Percentiles rank a stretch among this genome's conserved stretches.
Evolutionary conservation across 164 flowering plant genomes (phyloP).

Genomic region (Sextonia rubra): DNA sequence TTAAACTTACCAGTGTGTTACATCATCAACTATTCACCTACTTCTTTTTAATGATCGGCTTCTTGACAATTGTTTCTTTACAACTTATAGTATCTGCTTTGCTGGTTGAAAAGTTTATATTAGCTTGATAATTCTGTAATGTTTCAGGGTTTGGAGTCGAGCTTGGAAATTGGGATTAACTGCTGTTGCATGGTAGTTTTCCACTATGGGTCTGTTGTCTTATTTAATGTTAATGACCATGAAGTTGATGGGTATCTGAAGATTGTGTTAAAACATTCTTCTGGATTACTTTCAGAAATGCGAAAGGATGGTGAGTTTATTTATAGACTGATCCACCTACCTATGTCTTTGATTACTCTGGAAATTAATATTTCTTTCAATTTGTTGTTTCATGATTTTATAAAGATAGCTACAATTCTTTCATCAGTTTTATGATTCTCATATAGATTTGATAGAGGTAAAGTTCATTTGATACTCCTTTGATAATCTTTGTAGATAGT

Average conservation of each 20-base stretch:
- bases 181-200: conserved; percentile 88
- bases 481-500: not conserved
- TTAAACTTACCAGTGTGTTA: too few species aligned
- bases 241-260: conserved; percentile 77
- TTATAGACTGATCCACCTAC: not conserved
- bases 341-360: not conserved
- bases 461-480: too few species aligned
- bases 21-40: too few species aligned
- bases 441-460: too few species aligned
- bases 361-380: not conserved
- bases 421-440: not conserved
- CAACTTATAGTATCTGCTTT: too few species aligned
- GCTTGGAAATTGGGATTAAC: conserved; percentile 52
- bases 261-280: conserved; percentile 69
- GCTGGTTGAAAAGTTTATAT: too few species aligned
- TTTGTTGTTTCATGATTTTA: not conserved
- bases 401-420: not conserved
- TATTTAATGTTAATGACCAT: conserved; percentile 72
- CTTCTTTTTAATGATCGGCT: too few species aligned
- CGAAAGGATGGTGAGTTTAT: conserved; percentile 81
- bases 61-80: too few species aligned
- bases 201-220: conserved; percentile 89
- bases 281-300: conserved; percentile 88
- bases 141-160: conserved; percentile 31
- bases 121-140: not conserved